Evolutionary conservation across 148 eudicot species (phyloP).

Genomic region (Silene uniflora): DNA sequence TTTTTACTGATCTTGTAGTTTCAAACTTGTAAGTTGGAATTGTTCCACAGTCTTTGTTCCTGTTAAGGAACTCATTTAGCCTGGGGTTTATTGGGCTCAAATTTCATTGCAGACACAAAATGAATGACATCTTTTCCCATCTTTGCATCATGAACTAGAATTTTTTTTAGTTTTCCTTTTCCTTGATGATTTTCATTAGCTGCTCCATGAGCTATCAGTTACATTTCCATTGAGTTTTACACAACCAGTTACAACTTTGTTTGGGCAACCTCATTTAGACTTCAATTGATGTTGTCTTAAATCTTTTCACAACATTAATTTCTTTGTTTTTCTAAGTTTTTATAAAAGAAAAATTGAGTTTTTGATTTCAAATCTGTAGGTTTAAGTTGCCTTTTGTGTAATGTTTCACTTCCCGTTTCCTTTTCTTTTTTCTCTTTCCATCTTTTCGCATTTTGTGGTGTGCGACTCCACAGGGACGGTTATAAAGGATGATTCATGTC

Average conservation of each 20-base stretch:
- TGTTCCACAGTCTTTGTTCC: background rate
- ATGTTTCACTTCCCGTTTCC: no score
- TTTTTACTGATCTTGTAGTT: no score
- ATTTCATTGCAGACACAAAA: background rate
- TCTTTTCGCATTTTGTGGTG: no score
- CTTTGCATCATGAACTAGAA: no score
- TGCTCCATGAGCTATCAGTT: background rate
- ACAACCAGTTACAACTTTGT: background rate
- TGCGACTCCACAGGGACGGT: no score
- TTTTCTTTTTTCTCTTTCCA: no score
- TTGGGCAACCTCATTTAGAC: background rate
- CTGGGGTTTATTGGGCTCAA: background rate
- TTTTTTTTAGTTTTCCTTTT: no score
- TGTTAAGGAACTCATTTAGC: background rate
- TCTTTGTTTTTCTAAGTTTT: no score
- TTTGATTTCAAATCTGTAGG: no score
- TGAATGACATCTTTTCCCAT: background rate
- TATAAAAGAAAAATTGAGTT: no score
- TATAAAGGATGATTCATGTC: no score
- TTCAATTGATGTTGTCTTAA: background rate
- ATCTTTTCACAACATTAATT: background rate
- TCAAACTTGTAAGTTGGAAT: background rate
- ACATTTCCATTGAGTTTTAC: background rate
- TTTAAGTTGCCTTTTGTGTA: no score
- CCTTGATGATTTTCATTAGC: background rate